Base-by-base conservation (phyloP, 2,329 filamentous ascomycete genomes). In the Pyrenophora seminiperda region DNA sequence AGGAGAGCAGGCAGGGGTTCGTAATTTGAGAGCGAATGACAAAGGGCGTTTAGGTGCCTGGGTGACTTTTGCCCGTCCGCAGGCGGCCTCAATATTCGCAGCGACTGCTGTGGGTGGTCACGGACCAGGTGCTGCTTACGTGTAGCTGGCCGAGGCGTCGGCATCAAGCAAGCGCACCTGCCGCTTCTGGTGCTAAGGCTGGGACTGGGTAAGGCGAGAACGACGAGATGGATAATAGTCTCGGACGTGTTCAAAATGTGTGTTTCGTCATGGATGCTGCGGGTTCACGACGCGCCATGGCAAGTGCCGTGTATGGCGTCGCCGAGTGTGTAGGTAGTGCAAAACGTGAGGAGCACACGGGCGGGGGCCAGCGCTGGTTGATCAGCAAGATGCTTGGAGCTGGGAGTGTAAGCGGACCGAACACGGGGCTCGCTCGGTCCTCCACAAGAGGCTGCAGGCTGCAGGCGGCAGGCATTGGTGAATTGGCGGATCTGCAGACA, bases 101-200 rank as follows among this genome's bases (percentile, higher is more conserved):
- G 39, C 41, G 48, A 45, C 40, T 27, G 46, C 29, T 39, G 48
- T 51, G 45, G 31, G 45, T 52, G 51, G 44, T 42, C 38, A 45
- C 41, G 54, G 53, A 15, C 36, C 24, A 36, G 13, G 24, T 33
- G 42, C 53, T 56, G 53, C 42, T 59, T 62, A 52, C 47, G 54
- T 59, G 50, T 53, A 52, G 55, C 37, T 39, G 44, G 33, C 52
- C 53, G 56, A 44, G 41, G n/a, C 40, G 24, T 47, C 41, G 50
- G 58, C 33, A 46, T 33, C 36, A 40, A 43, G 40, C 53, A 51
- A 11, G 47, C 33, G 48, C 47, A 54, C 54, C 51, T 62, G 61
- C 57, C 59, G 18, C 34, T 54, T 54, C 37, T 49, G 18, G 56
- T 51, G 38, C 29, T 50, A 47, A 56, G 11, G 46, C 43, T 22